phyloP scores from a whole-genome alignment of 2,329 filamentous ascomycete genomes.

The Verticillium nonalfalfae region DNA sequence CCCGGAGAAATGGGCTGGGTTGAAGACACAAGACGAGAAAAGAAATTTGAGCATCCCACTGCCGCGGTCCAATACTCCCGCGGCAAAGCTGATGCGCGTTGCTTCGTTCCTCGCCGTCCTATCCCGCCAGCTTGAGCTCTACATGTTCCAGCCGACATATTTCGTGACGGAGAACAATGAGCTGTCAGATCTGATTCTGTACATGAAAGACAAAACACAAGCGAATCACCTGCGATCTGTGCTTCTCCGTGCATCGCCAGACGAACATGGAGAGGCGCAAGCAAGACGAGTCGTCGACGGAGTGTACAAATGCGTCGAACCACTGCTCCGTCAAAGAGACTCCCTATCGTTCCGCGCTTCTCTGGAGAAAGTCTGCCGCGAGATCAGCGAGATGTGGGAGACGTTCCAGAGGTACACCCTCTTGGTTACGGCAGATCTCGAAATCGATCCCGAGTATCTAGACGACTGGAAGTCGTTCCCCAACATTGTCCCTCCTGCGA shows the following conservation, averaged over 20 bases:
- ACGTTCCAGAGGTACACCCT: neutral
- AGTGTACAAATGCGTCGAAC: neutral
- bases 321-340: neutral
- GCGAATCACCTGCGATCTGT: neutral
- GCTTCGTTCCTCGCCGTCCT: neutral
- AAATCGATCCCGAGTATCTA: neutral
- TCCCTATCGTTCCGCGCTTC: neutral
- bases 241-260: neutral
- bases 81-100: neutral
- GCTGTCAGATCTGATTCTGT: neutral
- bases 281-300: neutral
- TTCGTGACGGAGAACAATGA: neutral
- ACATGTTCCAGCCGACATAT: neutral
- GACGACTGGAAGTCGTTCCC: neutral
- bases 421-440: neutral
- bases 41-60: neutral
- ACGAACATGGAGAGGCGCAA: neutral
- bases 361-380: neutral
- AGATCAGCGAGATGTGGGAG: neutral
- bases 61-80: neutral
- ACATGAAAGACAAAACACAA: neutral
- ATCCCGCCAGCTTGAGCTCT: neutral
- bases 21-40: neutral
- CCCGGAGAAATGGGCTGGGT: neutral
- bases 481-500: neutral